phyloP scores from a whole-genome alignment of 768 basidiomycete species.

The Exsudoporus frostii region DNA sequence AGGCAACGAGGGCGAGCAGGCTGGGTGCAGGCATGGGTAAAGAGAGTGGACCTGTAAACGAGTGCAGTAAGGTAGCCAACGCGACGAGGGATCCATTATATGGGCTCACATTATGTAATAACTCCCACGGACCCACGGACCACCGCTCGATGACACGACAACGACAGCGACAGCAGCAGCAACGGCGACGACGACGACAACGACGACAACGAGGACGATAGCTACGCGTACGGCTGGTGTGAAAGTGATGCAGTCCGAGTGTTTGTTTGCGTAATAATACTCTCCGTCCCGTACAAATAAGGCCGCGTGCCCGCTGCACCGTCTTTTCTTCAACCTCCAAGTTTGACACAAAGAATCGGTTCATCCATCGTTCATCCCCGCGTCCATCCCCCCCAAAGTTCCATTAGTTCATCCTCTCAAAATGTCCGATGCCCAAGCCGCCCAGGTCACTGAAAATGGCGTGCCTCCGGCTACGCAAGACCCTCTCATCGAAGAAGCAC shows the following conservation, averaged over 20 bases:
- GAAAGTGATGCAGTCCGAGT: too few relatives aligned
- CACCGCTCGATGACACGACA: background rate
- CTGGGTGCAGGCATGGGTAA: conserved; percentile 46
- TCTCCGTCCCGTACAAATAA: conserved; percentile 35
- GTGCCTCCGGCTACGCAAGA: conserved; percentile 77
- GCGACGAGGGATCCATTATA: background rate
- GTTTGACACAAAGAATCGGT: conserved; percentile 83
- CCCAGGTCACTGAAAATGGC: conserved; percentile 79
- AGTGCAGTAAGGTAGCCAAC: conserved; percentile 2
- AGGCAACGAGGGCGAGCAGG: conserved; percentile 54
- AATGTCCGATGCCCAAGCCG: conserved; percentile 92
- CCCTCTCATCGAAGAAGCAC: conserved; percentile 60
- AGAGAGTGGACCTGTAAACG: background rate
- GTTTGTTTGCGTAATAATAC: conserved; percentile 29
- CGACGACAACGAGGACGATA: too few relatives aligned
- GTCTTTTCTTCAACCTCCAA: conserved; percentile 72
- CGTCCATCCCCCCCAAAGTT: conserved; percentile 44
- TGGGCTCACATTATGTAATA: conserved; percentile 18
- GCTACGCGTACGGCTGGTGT: too few relatives aligned
- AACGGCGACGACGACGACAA: background rate
- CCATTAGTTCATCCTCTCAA: conserved; percentile 55
- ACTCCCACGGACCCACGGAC: conserved; percentile 16
- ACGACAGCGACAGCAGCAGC: background rate
- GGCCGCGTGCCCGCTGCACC: conserved; percentile 22
- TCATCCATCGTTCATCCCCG: conserved; percentile 64